Base-by-base conservation (phyloP, 1,284 basidiomycete genomes). In the Ceratobasidium sp. region DNA sequence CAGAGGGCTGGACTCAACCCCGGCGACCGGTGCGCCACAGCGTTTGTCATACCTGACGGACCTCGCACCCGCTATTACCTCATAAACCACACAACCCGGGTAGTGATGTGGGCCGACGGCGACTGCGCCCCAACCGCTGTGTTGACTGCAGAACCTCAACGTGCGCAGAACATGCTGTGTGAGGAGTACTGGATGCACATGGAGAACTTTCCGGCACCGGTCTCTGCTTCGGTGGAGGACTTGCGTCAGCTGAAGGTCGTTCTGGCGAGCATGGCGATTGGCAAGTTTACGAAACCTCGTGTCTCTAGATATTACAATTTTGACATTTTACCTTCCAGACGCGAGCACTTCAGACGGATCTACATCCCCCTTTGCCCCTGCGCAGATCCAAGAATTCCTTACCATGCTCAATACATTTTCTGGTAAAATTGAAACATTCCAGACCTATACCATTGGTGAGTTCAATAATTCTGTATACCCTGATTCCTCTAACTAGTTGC, bases 391-490 rank as follows among this genome's bases (percentile, higher is more conserved):
- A 24, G 14, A 31, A 24, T 68, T 68, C 51, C 19, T 68, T 5
- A 4, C 2, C 16, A 2, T 43, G 9, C 51, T 68, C 16, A 43
- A 34, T 22, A n/a, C 53, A 5, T 65, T 56, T 39, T 39, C 19
- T 7, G 63, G 19, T 24, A 39, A 27, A 2, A 13, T 37, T 4
- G 37, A 39, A 34, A 39, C n/a, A 11, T 68, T 29, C 4, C 22
- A 68, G 27, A 68, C 65, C 22, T 68, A 68, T 43, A 46, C 24
- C 5, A 46, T 68, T 27, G 65, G 65, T 68, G 19, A 56, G 53
- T 27, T 5, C 7, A 37, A 27, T 27, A 29, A 13, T 13, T 29
- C 19, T 4, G 19, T 19, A n/a, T n/a, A 37, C 22, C 19, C 8
- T 5, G 19, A 13, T 22, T n/a, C 19, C 4, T 39, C 56, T 59